Conservation (phyloP, 2,329 filamentous ascomycete genomes). For the Penicillium verrucosum region DNA sequence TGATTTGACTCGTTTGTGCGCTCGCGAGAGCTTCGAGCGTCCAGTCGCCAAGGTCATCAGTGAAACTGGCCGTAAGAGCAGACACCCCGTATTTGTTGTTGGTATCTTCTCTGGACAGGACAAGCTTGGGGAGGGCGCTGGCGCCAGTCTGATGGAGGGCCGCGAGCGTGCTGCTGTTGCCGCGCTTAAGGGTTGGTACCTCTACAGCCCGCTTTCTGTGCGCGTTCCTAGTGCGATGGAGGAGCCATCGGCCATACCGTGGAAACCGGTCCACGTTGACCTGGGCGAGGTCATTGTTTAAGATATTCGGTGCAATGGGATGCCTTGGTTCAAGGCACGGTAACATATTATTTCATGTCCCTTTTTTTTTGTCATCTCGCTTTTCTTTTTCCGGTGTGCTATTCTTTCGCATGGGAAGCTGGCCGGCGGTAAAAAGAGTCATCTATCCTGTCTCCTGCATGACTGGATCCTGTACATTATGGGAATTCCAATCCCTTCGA, state of each 20-base stretch:
- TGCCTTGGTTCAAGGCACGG: constrained; percentile 8
- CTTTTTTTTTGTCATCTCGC: constrained; percentile 23
- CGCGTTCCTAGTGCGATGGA: constrained; percentile 69
- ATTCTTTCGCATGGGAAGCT: constrained; percentile 27
- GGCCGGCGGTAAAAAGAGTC: constrained; percentile 21
- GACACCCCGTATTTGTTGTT: constrained; percentile 87
- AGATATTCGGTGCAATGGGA: constrained; percentile 19
- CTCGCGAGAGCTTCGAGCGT: constrained; percentile 80
- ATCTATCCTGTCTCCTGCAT: constrained; percentile 28
- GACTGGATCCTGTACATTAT: constrained; percentile 41
- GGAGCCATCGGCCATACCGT: constrained; percentile 57
- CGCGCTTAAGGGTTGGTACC: constrained; percentile 89
- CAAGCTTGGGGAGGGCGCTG: constrained; percentile 87
- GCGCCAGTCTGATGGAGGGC: constrained; percentile 72
- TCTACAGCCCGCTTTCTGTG: constrained; percentile 75
- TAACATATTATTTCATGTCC: constrained; percentile 23
- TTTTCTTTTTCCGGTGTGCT: constrained; percentile 27
- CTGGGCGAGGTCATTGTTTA: constrained; percentile 65
- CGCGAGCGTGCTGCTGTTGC: constrained; percentile 76
- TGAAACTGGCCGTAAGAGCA: constrained; percentile 82
- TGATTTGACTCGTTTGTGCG: constrained; percentile 79
- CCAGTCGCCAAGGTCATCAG: constrained; percentile 83
- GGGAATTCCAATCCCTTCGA: constrained; percentile 33
- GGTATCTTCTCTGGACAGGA: constrained; percentile 90
- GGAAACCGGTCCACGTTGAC: constrained; percentile 67